Base-by-base conservation (phyloP, 768 basidiomycete species). In the Exidia glandulosa region DNA sequence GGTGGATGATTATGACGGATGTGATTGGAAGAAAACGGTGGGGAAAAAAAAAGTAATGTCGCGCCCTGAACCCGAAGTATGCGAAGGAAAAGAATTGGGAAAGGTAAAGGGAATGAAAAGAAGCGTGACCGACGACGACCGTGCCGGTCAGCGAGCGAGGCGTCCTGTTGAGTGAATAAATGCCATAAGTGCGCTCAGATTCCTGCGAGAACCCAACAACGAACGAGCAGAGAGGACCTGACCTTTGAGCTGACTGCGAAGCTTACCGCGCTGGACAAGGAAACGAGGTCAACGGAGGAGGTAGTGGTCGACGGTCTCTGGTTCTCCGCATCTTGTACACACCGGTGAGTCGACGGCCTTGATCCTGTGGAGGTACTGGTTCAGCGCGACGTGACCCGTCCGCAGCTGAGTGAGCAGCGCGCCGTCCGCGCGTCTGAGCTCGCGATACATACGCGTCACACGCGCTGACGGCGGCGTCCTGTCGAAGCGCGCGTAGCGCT, bases 221-320 rank as follows among this genome's bases (percentile, higher is more conserved):
- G 9, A 23, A 7, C 9, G 47, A 48, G 47, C 6, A 7, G 47
- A 48, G 19, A 48, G 47, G 7, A 48, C n/a, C 47, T 48, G 47
- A n/a, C 47, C 47, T 27, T 48, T 9, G 19, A 48, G 25, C 47
- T 48, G 14, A n/a, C 47, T n/a, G 5, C 47, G 7, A n/a, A 27
- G 19, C 19, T 7, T 7, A 9, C 23, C 9, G 7, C 47, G 14
- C 9, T 9, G 47, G n/a, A n/a, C 47, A 23, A 48, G 47, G 47
- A 48, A 48, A 9, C 47, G 37, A 32, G 14, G 36, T 37, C 63
- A 64, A 36, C 27, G 13, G 3, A 58, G 4, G 5, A 64, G 60
- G 60, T 64, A 65, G 41, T 65, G 63, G 16, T 36, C 57, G 10
- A 61, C 60, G 14, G 63, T 61, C 19, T 65, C 64, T 27, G 32